Percentiles rank a stretch among this genome's conserved stretches.
phyloP scores from a whole-genome alignment of 768 basidiomycete genomes.

The Chiua virens region DNA sequence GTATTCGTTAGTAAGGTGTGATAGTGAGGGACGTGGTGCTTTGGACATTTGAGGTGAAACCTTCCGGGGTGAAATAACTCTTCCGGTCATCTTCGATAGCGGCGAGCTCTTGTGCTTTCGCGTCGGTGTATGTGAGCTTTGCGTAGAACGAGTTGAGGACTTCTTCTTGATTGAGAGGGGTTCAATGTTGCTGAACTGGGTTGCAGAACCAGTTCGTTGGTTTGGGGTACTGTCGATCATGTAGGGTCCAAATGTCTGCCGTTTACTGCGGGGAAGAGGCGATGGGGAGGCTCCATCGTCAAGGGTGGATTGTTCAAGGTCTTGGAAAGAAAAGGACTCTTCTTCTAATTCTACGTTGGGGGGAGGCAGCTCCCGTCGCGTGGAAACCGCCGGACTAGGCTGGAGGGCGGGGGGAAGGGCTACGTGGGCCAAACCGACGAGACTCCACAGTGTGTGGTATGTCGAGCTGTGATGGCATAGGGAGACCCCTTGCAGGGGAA shows the following conservation, averaged over 20 bases:
- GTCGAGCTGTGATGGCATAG: slow-evolving; percentile 39
- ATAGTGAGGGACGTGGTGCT: slow-evolving; percentile 25
- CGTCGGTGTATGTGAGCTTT: slow-evolving; percentile 37
- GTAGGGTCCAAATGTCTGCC: slow-evolving; percentile 61
- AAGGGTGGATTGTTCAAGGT: slow-evolving; percentile 25
- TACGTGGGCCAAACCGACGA: slow-evolving; percentile 72
- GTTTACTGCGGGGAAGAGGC: slow-evolving; percentile 68
- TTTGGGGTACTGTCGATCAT: slow-evolving; percentile 55
- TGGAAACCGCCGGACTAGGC: slow-evolving; percentile 36
- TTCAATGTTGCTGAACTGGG: slow-evolving; percentile 52
- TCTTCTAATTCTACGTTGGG: slow-evolving; percentile 47
- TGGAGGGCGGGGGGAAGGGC: slow-evolving; percentile 66
- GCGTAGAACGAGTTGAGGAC: slow-evolving; percentile 53
- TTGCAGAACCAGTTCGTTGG: slow-evolving; percentile 31
- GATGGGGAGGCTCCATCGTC: slow-evolving; percentile 36
- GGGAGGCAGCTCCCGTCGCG: slow-evolving; percentile 37
- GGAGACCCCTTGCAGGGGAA: slow-evolving; percentile 34
- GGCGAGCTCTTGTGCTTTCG: slow-evolving; percentile 51
- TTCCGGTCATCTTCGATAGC: slow-evolving; percentile 44
- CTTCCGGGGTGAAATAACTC: slow-evolving; percentile 48
- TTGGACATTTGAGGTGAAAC: slow-evolving; percentile 54
- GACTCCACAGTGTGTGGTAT: slow-evolving; percentile 54
- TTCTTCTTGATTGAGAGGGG: slow-evolving; percentile 88
- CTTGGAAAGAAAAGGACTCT: slow-evolving; percentile 35
- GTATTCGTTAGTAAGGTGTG: slow-evolving; percentile 35